Evolutionary conservation across 352 stramenopile genomes (phyloP), one percentile per base, ranked within the genome.

Genomic region (Aphanomyces invadans): DNA sequence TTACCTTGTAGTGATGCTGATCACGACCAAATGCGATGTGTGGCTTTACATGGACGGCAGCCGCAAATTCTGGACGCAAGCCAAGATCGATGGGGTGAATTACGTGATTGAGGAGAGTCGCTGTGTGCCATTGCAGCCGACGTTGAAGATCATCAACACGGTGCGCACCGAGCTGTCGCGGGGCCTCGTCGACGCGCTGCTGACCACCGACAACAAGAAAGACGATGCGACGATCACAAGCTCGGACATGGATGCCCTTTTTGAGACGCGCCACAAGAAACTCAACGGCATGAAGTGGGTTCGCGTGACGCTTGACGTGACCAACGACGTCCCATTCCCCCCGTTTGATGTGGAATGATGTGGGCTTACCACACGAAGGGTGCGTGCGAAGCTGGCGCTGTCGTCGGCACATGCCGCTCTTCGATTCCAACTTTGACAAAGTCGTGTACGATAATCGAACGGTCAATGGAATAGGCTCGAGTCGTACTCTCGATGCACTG

Each of bases 51-150:
- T 89, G 54, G 78, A 90, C 56, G 42, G 60, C 7, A 7, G 12
- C 21, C 49, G 25, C 11, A 12, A 57, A 33, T 57, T 39, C 29
- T 57, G 49, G 49, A 23, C 29, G 23, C 69, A 77, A 5, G 70
- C 90, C 38, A 86, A 88, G 56, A 74, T 92, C 23, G 77, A 88
- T 28, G 73, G 76, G 4, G 76, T 86, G 3, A 64, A 64, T 26
- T 52, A 36, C 25, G 12, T 23, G 4, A n/a, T n/a, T n/a, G 10
- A 52, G 55, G 31, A 45, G 3, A 21, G 32, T 25, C 7, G 36
- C 36, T 23, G 31, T 36, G 55, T 64, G n/a, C 12, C 55, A 21
- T 19, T 64, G 3, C 32, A 49, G 11, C 9, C 31, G 25, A 46
- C 38, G 21, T 23, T 64, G 17, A n/a, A 10, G 2, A 64, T 38